Conservation (phyloP, 2,329 filamentous ascomycete species). For the Venturia oleaginea region DNA sequence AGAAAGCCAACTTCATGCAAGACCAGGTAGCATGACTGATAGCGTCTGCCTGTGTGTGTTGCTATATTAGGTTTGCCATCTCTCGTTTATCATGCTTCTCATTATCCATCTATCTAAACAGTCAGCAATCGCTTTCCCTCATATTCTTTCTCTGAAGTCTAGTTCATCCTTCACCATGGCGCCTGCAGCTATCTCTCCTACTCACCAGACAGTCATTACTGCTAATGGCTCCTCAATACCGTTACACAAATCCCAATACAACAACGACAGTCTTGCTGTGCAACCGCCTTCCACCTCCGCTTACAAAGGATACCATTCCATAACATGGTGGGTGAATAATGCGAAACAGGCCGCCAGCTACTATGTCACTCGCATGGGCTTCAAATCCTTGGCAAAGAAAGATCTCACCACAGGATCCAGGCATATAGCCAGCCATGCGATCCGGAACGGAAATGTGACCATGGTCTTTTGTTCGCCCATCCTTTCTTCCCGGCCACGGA, state of each 20-base stretch:
- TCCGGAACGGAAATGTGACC: slow-evolving; percentile 64
- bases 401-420: slow-evolving; percentile 83
- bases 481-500: slow-evolving; percentile 14
- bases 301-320: slow-evolving; percentile 83
- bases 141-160: neutral
- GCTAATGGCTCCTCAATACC: slow-evolving; percentile 20
- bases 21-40: neutral
- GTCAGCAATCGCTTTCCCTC: neutral
- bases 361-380: slow-evolving; percentile 82
- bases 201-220: slow-evolving; percentile 9
- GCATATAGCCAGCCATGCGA: slow-evolving; percentile 72
- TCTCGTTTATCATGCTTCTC: neutral
- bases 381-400: slow-evolving; percentile 70
- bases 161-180: slow-evolving; percentile 21
- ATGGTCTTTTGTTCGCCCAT: slow-evolving; percentile 81
- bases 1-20: neutral
- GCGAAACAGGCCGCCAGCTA: slow-evolving; percentile 89
- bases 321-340: slow-evolving; percentile 95
- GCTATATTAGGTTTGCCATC: neutral
- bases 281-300: slow-evolving; percentile 39
- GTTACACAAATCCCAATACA: slow-evolving; percentile 14
- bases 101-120: neutral
- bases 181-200: slow-evolving; percentile 21
- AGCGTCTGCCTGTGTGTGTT: too few species aligned
- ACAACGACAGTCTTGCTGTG: slow-evolving; percentile 32